These are phyloP conservation scores for Backusella australiensis DNA, from an alignment of 192 early-diverging fungal genomes.

Conservation along the genomic window DNA sequence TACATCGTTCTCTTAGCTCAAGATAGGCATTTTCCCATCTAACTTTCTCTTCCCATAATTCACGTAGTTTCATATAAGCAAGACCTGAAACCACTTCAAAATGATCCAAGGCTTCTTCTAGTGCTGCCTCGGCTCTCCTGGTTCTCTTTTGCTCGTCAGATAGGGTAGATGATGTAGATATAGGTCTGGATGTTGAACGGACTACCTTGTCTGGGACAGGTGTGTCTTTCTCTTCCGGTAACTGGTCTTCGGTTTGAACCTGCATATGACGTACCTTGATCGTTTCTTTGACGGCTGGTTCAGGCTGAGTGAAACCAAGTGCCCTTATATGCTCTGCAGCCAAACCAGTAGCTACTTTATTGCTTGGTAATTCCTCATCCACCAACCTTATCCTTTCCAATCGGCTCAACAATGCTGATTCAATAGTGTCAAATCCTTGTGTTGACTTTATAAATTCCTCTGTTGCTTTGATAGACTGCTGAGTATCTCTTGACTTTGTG, in stretches of 20 bases:
- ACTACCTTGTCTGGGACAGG: background rate
- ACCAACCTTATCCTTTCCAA: constrained; percentile 19
- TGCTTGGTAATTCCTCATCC: constrained; percentile 13
- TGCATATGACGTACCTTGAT: constrained; percentile 27
- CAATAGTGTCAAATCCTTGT: constrained; percentile 28
- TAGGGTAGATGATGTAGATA: background rate
- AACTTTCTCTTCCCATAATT: constrained; percentile 44
- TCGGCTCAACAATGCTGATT: constrained; percentile 25
- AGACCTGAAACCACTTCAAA: constrained; percentile 49
- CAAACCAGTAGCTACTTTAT: constrained; percentile 18
- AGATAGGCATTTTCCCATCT: constrained; percentile 35
- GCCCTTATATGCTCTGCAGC: constrained; percentile 30
- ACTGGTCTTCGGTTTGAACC: constrained; percentile 23
- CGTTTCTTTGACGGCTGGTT: background rate
- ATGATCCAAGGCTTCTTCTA: constrained; percentile 48
- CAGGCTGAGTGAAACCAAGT: constrained; percentile 17
- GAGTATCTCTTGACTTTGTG: constrained; percentile 2
- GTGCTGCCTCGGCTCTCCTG: constrained; percentile 14
- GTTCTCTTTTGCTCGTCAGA: constrained; percentile 8
- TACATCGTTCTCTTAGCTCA: constrained; percentile 23
- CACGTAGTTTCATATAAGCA: constrained; percentile 52
- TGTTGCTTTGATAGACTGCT: background rate
- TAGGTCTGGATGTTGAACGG: background rate
- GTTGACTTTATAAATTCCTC: constrained; percentile 10
- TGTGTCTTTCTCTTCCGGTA: background rate